Base-by-base conservation (phyloP, 345 rosid genomes). In the Fremontodendron californicum region DNA sequence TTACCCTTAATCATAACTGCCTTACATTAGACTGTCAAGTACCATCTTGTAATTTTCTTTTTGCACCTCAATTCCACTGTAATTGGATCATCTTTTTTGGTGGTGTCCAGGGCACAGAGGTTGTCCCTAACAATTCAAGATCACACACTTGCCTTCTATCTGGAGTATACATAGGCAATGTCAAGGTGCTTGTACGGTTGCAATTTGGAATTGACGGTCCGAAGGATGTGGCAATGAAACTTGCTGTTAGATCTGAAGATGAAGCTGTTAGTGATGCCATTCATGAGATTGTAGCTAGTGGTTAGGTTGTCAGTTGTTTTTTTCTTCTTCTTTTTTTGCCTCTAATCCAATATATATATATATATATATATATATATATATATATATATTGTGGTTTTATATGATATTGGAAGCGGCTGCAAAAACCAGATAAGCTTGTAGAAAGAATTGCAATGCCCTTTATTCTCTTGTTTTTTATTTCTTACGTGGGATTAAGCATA, bases 181-280 rank as follows among this genome's bases (percentile, higher is more conserved):
- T 86, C 74, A 90, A 82, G 85, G 97, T 93, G 76, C 91, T 96
- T 5, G 97, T 89, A 76, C 84, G 93, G 49, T 80, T 91, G 81
- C 97, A 93, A 55, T 96, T 96, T 55, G 99, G 99, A 78, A 81
- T 96, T 11, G 94, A 91, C 52, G 90, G 93, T 71, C 82, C 90
- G 39, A 93, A 85, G 84, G 99, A 92, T 13, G 91, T 96, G 6
- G 96, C 96, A 0, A 96, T 96, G 98, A 96, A 96, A 83, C 83
- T 96, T 60, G 83, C 89, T 2, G 99, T 91, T 31, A 87, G 98
- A 88, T 91, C 99, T 0, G 95, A 93, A 55, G 96, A 93, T 60
- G 89, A 81, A 80, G 86, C 88, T 29, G 88, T 96, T 80, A 89
- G 93, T 25, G 96, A 88, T 69, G 90, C 93, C 78, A 92, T 96